phyloP scores from a whole-genome alignment of 768 basidiomycete species.

The Coprinopsis strossmayeri region DNA sequence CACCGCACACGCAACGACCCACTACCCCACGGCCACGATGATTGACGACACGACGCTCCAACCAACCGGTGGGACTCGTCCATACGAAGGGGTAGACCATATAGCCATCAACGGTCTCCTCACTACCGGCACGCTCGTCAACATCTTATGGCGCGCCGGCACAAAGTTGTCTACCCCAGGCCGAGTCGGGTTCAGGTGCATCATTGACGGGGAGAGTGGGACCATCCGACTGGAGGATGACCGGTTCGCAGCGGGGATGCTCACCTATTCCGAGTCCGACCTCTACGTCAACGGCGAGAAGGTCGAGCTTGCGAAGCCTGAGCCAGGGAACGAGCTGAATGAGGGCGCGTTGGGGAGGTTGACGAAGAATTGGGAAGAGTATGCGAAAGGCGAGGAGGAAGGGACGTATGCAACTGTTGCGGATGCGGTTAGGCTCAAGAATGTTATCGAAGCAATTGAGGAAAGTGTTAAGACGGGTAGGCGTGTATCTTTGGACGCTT shows the following conservation, averaged over 20 bases:
- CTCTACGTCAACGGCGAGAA: neutral
- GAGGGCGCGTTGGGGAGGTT: neutral
- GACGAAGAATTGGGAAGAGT: neutral
- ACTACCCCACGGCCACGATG: conserved; percentile 5
- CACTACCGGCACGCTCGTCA: conserved; percentile 1
- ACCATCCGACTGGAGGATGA: neutral
- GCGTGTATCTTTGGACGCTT: too few species aligned
- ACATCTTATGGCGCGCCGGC: conserved; percentile 3
- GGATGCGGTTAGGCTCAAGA: neutral
- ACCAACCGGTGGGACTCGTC: neutral
- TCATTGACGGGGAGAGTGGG: conserved; percentile 13
- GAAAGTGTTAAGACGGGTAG: neutral
- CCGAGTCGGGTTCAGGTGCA: conserved; percentile 8
- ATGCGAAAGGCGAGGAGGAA: neutral
- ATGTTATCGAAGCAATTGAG: neutral
- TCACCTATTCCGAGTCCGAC: neutral
- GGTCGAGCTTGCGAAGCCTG: neutral
- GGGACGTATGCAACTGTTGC: neutral
- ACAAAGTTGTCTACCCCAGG: conserved; percentile 4
- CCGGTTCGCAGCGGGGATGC: neutral
- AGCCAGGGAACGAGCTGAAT: neutral
- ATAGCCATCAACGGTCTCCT: conserved; percentile 6
- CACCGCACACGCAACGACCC: neutral
- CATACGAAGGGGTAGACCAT: conserved; percentile 4
- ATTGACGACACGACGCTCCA: neutral